Base-by-base conservation (phyloP, 805 yeast genomes). In the Lachancea cidri region DNA sequence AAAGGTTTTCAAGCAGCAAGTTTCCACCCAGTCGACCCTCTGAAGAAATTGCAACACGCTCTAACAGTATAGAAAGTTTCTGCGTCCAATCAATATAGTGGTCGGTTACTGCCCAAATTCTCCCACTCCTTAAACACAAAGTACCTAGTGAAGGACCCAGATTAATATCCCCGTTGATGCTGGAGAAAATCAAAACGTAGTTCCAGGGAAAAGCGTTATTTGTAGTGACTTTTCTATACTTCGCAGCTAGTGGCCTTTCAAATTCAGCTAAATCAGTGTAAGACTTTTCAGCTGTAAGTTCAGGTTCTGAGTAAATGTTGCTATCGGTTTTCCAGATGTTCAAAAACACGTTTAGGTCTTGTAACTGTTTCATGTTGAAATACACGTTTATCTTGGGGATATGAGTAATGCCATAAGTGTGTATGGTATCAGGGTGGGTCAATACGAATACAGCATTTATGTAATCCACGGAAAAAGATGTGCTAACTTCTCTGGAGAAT, bases 401-500 rank as follows among this genome's bases (percentile, higher is more conserved):
- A 7, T 72, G 66, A 3, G 77, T 78, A 0, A 81, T 67, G 1
- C 80, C 70, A 33, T 69, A 65, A 2, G 77, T 55, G 33, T 70
- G 73, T 11, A 67, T 53, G 1, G 58, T 52, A 2, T 67, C 65
- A 0, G 69, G 65, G 32, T 70, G 71, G 0, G 74, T 68, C 29
- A 81, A 55, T 15, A 76, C 65, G n/a, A 74, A 68, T 3, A 72
- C 71, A 9, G 77, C 24, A 35, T 78, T 54, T 8, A 81, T 57
- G 33, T 71, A 67, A 14, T 76, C 70, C 6, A 77, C 47, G 1
- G 57, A 50, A 20, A 86, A 60, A 2, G 84, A 79, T 0, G 94
- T 95, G 68, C 95, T 87, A 0, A 83, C 74, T 47, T 87, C 96
- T 46, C 95, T 76, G 0, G 98, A 91, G 56, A 86, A 93, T 13